phyloP scores from a whole-genome alignment of 176 grass and related monocot species.

The Sorghum bicolor region DNA sequence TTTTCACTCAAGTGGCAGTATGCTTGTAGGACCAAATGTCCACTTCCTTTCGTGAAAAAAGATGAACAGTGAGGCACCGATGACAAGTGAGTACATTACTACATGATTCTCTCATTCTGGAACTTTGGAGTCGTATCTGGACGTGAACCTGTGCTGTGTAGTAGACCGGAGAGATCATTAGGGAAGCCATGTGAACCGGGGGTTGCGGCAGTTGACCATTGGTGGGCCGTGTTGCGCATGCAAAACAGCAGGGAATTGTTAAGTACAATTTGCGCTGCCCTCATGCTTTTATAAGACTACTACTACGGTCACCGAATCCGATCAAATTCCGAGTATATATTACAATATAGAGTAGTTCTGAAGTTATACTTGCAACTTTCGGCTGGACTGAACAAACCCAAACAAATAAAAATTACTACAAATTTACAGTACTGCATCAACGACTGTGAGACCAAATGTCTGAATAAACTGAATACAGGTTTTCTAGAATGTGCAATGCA shows the following conservation, averaged over 20 bases:
- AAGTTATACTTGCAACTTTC: not conserved
- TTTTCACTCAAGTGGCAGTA: not conserved
- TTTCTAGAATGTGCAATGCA: not conserved
- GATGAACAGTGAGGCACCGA: not conserved
- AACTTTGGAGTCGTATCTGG: not conserved
- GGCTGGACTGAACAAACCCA: not conserved
- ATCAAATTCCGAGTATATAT: not conserved
- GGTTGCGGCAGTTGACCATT: not conserved
- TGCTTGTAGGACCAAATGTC: not conserved
- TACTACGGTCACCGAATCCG: not conserved
- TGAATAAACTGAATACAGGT: not conserved
- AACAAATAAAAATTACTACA: not conserved
- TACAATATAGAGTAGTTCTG: not conserved
- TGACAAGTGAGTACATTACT: not conserved
- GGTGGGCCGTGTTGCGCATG: not conserved
- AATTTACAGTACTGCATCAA: not conserved
- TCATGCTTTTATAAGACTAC: not conserved
- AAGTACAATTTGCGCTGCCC: too few species aligned
- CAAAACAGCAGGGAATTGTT: not conserved
- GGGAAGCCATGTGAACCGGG: not conserved
- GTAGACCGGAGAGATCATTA: not conserved
- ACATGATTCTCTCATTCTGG: not conserved
- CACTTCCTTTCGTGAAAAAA: not conserved
- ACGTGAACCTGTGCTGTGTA: slow-evolving; percentile 4
- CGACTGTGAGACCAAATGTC: not conserved